Percentiles rank a stretch among this genome's conserved stretches.
These are phyloP conservation scores for Russula olivacea DNA, from an alignment of 768 basidiomycete species.

Conservation along the genomic window DNA sequence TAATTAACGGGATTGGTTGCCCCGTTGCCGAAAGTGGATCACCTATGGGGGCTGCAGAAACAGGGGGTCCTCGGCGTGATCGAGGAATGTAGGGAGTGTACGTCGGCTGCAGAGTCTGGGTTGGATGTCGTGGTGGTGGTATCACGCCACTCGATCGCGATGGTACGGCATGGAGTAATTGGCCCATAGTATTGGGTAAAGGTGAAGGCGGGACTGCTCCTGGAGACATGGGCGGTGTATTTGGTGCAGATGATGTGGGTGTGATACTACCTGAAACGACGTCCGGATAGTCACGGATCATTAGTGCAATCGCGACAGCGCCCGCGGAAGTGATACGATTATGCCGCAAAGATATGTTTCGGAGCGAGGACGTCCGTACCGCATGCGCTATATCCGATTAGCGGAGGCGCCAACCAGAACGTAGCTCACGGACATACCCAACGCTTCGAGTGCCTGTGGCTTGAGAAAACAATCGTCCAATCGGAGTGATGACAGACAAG, in stretches of 20 bases:
- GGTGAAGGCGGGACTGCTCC: conserved; percentile 34
- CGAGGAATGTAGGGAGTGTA: conserved; percentile 82
- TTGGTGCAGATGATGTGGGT: conserved; percentile 27
- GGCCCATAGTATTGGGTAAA: conserved; percentile 31
- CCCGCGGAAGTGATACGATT: conserved; percentile 83
- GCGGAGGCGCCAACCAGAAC: neutral
- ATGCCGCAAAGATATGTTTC: conserved; percentile 84
- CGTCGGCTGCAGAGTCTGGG: conserved; percentile 55
- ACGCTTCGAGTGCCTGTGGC: conserved; percentile 65
- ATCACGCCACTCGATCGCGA: conserved; percentile 38
- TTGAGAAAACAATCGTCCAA: conserved; percentile 82
- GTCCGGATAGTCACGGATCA: conserved; percentile 96
- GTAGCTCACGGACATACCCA: conserved; percentile 51
- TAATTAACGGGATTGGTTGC: conserved; percentile 63
- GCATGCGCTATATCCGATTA: conserved; percentile 53
- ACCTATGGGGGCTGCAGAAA: conserved; percentile 26
- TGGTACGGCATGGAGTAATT: conserved; percentile 33
- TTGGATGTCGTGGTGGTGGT: conserved; percentile 48
- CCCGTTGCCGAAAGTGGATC: conserved; percentile 39
- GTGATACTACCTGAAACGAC: conserved; percentile 40
- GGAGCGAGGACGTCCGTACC: conserved; percentile 75
- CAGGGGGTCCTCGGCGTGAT: conserved; percentile 41
- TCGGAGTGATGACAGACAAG: conserved; percentile 68
- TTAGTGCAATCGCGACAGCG: conserved; percentile 86
- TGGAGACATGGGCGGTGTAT: conserved; percentile 28